Evolutionary conservation across 225 moss, liverwort and hornwort species (phyloP), one percentile per base, ranked within the genome.

Genomic region (Pleurozium schreberi): DNA sequence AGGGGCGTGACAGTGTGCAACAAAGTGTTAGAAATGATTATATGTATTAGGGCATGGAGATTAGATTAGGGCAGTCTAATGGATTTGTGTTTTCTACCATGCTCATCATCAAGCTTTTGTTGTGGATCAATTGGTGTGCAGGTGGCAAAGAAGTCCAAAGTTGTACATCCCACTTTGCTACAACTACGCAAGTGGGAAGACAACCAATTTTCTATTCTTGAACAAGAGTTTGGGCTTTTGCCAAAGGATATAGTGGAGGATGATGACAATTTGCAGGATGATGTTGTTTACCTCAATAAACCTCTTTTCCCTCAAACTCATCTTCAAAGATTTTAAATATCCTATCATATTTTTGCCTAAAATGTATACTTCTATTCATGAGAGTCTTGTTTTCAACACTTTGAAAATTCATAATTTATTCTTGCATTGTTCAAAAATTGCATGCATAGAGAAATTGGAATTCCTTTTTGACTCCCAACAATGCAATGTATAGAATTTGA

Each of bases 221-320:
- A 94, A 27, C 87, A 28, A 6, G 94, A 98, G 58, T 92, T 96
- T 89, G 95, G 96, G 26, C 89, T 94, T 43, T 57, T 94, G 71
- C 45, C 83, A 3, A 92, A 92, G 60, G 92, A 92, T 69, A 76
- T 96, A 9, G 89, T 80, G 30, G 87, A 84, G 4, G 92, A 88
- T 10, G 82, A 89, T 10, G 91, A 92, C 5, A 75, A 20, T 65
- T 36, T 93, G 5, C 26, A 10, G 2, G 91, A 93, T 47, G 83
- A 88, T 64, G 17, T 86, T 23, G 34, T 70, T 5, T 91, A 91
- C 6, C 86, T 88, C 9, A 91, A 93, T 15, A 45, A 50, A 3
- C 91, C 89, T 50, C 65, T 49, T 14, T 88, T 93, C 28, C 91
- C 92, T 82, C 85, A n/a, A 66, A 91, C 92, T 53, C 89, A 91